Percentiles rank a stretch among this genome's conserved stretches.
Conservation (phyloP, 2,329 filamentous ascomycete species). For the Verticillium klebahnii region DNA sequence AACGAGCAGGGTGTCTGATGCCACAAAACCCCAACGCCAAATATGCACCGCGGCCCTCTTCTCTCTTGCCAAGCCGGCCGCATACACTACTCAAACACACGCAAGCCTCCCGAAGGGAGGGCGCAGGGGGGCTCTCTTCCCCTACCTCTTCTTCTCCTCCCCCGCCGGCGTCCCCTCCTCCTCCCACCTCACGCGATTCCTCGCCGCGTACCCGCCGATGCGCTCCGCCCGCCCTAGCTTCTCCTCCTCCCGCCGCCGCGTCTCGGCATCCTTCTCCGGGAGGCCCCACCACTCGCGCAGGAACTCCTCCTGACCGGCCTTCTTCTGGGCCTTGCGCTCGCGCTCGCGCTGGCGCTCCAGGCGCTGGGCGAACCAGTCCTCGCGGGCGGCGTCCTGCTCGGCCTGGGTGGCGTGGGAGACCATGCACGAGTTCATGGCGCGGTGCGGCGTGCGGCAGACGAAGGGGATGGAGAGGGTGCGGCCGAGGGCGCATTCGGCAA, state of each 20-base stretch:
- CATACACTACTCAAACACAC: neutral
- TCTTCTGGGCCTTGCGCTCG: constrained; percentile 57
- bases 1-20: constrained; percentile 11
- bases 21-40: constrained; percentile 10
- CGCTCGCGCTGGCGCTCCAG: constrained; percentile 65
- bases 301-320: constrained; percentile 60
- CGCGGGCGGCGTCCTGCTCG: constrained; percentile 81
- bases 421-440: constrained; percentile 94
- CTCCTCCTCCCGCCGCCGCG: constrained; percentile 45
- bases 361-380: constrained; percentile 85
- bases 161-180: constrained; percentile 6
- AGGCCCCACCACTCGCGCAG: constrained; percentile 65
- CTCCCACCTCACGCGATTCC: constrained; percentile 24
- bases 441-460: constrained; percentile 73
- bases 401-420: constrained; percentile 74
- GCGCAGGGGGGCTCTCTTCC: neutral
- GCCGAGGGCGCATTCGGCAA: constrained; percentile 82
- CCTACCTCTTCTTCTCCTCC: constrained; percentile 1
- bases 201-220: constrained; percentile 47
- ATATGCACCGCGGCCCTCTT: constrained; percentile 7
- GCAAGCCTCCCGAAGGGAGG: neutral
- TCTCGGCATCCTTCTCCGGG: constrained; percentile 50
- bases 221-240: constrained; percentile 46
- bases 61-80: neutral
- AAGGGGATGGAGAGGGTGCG: constrained; percentile 87